phyloP scores from a whole-genome alignment of 202 grass and related monocot genomes.

The Zoysia matrella region DNA sequence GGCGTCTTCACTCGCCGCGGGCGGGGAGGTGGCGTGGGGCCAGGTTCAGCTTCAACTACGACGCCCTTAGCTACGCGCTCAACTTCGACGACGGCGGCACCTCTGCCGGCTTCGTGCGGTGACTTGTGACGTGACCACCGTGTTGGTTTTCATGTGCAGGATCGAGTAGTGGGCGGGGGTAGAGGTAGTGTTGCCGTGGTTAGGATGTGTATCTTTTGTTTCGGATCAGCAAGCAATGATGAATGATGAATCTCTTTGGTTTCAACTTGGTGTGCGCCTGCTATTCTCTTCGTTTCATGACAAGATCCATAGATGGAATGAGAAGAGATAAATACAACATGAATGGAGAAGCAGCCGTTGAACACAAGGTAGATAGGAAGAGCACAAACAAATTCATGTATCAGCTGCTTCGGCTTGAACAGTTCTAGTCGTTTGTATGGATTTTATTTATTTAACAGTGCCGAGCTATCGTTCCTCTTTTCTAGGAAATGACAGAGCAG shows the following conservation, averaged over 20 bases:
- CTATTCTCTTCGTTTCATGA: not conserved
- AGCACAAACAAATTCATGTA: too few relatives aligned
- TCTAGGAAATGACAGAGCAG: not conserved
- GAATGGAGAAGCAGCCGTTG: not conserved
- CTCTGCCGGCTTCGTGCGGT: constrained; percentile 27
- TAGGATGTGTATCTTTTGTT: not conserved
- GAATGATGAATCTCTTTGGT: not conserved
- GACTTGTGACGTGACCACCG: not conserved
- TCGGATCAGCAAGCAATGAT: too few relatives aligned
- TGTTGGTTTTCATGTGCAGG: not conserved
- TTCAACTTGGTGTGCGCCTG: not conserved
- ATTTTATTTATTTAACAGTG: not conserved
- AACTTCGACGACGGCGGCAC: constrained; percentile 71
- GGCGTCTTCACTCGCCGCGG: constrained; percentile 49
- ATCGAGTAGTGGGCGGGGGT: not conserved
- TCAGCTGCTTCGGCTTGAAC: too few relatives aligned
- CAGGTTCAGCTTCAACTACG: constrained; percentile 74
- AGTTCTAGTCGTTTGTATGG: too few relatives aligned
- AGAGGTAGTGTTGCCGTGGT: not conserved
- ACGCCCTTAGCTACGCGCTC: constrained; percentile 83
- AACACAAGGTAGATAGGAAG: not conserved
- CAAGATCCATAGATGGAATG: not conserved
- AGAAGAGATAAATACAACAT: not conserved
- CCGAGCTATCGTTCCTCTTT: not conserved
- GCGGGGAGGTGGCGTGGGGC: constrained; percentile 37